phyloP scores from a whole-genome alignment of 116 monocot species.

The Papilionanthe hybrid region DNA sequence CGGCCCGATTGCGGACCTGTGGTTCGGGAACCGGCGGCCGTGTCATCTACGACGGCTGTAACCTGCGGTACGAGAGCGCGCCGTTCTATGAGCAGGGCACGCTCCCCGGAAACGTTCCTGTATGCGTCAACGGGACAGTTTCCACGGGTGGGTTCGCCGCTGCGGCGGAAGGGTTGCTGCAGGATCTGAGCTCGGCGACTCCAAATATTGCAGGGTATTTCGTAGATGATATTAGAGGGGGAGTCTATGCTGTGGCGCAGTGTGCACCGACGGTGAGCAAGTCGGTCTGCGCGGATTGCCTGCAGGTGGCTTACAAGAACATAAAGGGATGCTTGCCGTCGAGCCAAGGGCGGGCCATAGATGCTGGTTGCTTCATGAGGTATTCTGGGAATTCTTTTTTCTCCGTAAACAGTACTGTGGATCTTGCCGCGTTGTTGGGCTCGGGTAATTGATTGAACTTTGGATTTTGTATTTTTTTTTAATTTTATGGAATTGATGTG shows the following conservation, averaged over 20 bases:
- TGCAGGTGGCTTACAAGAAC: slow-evolving; percentile 28
- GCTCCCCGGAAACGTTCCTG: slow-evolving; percentile 22
- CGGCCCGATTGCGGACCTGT: slow-evolving; percentile 13
- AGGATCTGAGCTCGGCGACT: slow-evolving; percentile 20
- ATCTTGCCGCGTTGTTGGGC: slow-evolving; percentile 23
- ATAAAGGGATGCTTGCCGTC: slow-evolving; percentile 35
- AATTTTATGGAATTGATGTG: background rate
- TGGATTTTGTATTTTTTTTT: background rate
- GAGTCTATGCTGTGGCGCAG: slow-evolving; percentile 38
- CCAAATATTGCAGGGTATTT: slow-evolving; percentile 16
- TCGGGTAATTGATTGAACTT: slow-evolving; percentile 22
- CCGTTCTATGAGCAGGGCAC: slow-evolving; percentile 45
- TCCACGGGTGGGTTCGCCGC: background rate
- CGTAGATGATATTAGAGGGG: slow-evolving; percentile 29
- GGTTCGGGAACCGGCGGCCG: slow-evolving; percentile 38
- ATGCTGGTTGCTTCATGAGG: slow-evolving; percentile 61
- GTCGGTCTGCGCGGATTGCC: slow-evolving; percentile 24
- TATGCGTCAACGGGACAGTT: slow-evolving; percentile 20
- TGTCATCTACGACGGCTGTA: slow-evolving; percentile 43
- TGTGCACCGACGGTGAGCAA: slow-evolving; percentile 31
- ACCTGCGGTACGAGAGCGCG: slow-evolving; percentile 47
- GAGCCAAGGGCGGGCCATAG: slow-evolving; percentile 28
- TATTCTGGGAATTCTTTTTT: slow-evolving; percentile 39
- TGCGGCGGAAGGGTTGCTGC: slow-evolving; percentile 9
- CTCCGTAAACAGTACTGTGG: slow-evolving; percentile 24